phyloP scores from a whole-genome alignment of 2,329 filamentous ascomycete species.

The Cordyceps cicadae region DNA sequence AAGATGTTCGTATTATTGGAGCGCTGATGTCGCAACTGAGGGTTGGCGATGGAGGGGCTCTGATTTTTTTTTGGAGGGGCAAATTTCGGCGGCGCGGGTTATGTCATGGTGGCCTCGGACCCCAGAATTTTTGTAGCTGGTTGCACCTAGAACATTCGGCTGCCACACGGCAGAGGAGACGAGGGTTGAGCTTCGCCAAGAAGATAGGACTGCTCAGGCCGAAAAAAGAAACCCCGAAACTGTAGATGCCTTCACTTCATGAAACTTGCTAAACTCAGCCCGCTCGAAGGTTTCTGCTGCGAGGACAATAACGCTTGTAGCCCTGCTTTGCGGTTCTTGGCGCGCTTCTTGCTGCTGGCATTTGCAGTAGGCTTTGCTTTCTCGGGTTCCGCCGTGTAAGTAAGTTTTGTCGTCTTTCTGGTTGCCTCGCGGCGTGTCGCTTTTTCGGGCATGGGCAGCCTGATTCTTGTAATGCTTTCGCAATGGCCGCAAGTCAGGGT shows the following conservation, averaged over 20 bases:
- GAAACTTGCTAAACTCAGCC: slow-evolving; percentile 49
- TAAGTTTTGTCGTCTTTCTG: slow-evolving; percentile 15
- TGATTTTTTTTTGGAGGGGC: slow-evolving; percentile 20
- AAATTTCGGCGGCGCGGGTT: slow-evolving; percentile 13
- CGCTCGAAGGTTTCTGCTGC: slow-evolving; percentile 35
- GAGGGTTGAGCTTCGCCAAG: neutral
- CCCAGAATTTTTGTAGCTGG: neutral
- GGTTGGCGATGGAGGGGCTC: slow-evolving; percentile 10
- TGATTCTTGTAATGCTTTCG: slow-evolving; percentile 32
- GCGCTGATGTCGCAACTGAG: slow-evolving; percentile 11
- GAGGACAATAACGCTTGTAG: slow-evolving; percentile 55
- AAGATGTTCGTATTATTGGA: neutral
- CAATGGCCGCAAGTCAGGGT: slow-evolving; percentile 39
- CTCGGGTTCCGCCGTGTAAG: slow-evolving; percentile 9
- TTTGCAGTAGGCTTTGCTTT: slow-evolving; percentile 35
- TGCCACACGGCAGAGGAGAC: neutral
- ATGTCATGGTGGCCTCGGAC: slow-evolving; percentile 11
- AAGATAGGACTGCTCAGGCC: no score
- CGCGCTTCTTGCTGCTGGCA: slow-evolving; percentile 55
- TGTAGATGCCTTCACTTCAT: slow-evolving; percentile 25
- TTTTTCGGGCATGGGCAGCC: slow-evolving; percentile 30
- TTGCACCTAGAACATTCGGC: slow-evolving; percentile 8
- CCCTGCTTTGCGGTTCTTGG: slow-evolving; percentile 56
- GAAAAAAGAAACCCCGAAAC: neutral
- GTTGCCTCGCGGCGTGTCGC: slow-evolving; percentile 19